Base-by-base conservation (phyloP, 1,139 yeast species). In the Scheffersomyces parashehatae region DNA sequence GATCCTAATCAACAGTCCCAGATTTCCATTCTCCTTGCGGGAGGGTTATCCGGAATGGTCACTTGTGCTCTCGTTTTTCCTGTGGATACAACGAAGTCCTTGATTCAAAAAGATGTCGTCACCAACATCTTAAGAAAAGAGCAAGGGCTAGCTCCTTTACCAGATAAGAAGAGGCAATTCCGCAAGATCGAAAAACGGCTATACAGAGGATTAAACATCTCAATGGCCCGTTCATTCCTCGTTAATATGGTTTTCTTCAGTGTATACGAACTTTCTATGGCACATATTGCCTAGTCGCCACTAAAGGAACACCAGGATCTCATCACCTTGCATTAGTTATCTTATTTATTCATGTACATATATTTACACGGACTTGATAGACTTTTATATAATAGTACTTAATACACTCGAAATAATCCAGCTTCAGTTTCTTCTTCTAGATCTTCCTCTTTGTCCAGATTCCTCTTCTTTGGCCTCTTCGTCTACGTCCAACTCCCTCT, bases 61-160 rank as follows among this genome's bases (percentile, higher is more conserved):
- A 77, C 89, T 40, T 88, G 95, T 95, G 64, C 81, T 2, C 60
- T 81, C 2, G 82, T 88, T 2, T 88, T 85, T 65, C 96, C 96
- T 0, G 61, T 89, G 2, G 96, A 88, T 59, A 88, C 96, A 0
- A 72, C 84, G 47, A 88, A 89, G 60, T 81, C 91, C 1, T 73
- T 83, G 46, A 75, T 81, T 37, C 96, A 88, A 59, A 79, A 85
- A 46, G 95, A 88, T 54, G 74, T 85, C 8, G 86, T 88, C 31
- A 71, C 83, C 15, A 81, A 82, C 51, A 81, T 84, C n/a, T 66
- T 85, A 41, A 65, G 88, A 36, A 66, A 64, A 39, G 68, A 69
- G 45, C 68, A 73, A 42, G 83, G 83, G 0, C 58, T 73, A 31
- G 61, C 59, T 3, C 71, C 70, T 24, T 44, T 68, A 10, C 70